Base-by-base conservation (phyloP, 345 rosid genomes). In the Gossypium arboreum region DNA sequence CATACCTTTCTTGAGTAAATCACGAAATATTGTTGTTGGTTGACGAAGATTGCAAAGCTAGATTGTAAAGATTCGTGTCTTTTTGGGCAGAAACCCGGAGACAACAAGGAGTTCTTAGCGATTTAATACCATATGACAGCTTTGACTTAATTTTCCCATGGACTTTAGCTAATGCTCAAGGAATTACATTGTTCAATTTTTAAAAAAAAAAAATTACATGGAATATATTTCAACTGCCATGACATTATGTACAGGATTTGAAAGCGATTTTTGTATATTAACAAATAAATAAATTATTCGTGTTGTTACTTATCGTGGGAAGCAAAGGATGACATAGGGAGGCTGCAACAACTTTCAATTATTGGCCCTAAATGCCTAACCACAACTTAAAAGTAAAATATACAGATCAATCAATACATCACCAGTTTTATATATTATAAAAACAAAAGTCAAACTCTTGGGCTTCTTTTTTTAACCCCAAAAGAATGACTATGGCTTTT, bases 41-140 rank as follows among this genome's bases (percentile, higher is more conserved):
- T 70, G 73, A 70, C 73, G 73, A 70, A 29, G 48, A 17, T 17
- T 52, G 73, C 73, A 70, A 70, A n/a, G 73, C 73, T 52, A 70
- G 44, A 7, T 66, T 13, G 59, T 41, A 7, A 51, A 51, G 73
- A 52, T 69, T 69, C 73, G 44, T 51, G 11, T 48, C 60, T 15
- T 9, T 48, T 51, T 25, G 41, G 59, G 45, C 59, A 25, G 73
- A 70, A 70, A 70, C 57, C 12, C 70, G 52, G 51, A 65, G 51
- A 65, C 70, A 65, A 65, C 71, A 54, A 52, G 7, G 61, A n/a
- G 43, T 69, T 69, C 39, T 12, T 20, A 12, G n/a, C 29, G 34
- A 20, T 25, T 48, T 50, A 25, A 69, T 8, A 69, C 59, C 57
- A 48, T 22, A 41, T 48, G 57, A 68, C 57, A 68, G 16, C 25